Conservation (phyloP, 352 stramenopile species). For the Phytophthora quininea region DNA sequence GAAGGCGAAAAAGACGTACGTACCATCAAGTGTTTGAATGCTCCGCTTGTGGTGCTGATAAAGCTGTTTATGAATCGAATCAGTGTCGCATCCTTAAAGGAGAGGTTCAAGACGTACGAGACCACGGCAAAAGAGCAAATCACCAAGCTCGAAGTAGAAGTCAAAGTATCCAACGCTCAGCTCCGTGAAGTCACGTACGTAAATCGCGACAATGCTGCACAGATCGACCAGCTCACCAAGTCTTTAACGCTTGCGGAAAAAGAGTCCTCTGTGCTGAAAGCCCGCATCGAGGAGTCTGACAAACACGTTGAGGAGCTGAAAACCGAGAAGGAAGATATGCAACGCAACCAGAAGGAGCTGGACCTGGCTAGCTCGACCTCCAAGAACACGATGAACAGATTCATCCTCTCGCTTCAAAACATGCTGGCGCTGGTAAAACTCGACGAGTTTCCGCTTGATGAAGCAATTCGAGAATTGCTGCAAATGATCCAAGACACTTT, state of each 20-base stretch:
- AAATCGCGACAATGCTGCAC: slow-evolving; percentile 70
- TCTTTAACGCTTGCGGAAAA: slow-evolving; percentile 54
- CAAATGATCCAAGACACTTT: slow-evolving; percentile 68
- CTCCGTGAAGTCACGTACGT: slow-evolving; percentile 78
- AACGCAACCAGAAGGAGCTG: slow-evolving; percentile 62
- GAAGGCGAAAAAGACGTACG: slow-evolving; percentile 75
- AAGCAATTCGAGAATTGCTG: slow-evolving; percentile 75
- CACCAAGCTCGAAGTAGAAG: slow-evolving; percentile 82
- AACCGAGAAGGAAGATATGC: slow-evolving; percentile 62
- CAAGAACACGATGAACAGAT: slow-evolving; percentile 52
- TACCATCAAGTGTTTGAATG: background rate
- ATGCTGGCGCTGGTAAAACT: slow-evolving; percentile 77
- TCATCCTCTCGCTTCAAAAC: slow-evolving; percentile 66
- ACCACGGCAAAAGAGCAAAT: slow-evolving; percentile 77
- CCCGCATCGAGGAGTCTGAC: slow-evolving; percentile 44
- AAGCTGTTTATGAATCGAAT: slow-evolving; percentile 4
- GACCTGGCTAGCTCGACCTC: slow-evolving; percentile 63
- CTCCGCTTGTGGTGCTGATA: background rate
- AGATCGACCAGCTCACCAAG: slow-evolving; percentile 69
- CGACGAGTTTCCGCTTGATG: slow-evolving; percentile 80
- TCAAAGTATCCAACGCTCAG: slow-evolving; percentile 74
- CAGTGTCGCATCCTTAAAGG: slow-evolving; percentile 65
- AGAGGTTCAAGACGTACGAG: slow-evolving; percentile 83
- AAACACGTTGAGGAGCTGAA: slow-evolving; percentile 46
- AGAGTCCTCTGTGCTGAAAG: slow-evolving; percentile 49